A percentile compares a stretch with the other conserved stretches of the same genome.
These are phyloP conservation scores for Metarhizium humberi DNA, from an alignment of 2,329 filamentous ascomycete species.

Conservation along the genomic window DNA sequence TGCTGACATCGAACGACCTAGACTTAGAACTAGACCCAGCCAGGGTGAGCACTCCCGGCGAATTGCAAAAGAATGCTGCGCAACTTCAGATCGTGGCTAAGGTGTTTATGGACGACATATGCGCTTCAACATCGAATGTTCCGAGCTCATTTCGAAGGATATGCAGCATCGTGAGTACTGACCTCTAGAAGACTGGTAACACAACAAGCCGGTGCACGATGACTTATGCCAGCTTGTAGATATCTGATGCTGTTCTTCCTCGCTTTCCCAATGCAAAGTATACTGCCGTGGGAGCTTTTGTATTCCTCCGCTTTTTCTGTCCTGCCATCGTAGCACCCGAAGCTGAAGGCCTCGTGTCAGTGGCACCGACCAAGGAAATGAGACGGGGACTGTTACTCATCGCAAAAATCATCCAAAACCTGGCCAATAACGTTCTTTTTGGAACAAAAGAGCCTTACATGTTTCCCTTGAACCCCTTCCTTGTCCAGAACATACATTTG, in stretches of 20 bases:
- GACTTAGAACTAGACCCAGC: constrained; percentile 60
- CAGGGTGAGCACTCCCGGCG: constrained; percentile 49
- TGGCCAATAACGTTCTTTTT: constrained; percentile 64
- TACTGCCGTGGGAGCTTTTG: constrained; percentile 61
- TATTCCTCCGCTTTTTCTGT: constrained; percentile 64
- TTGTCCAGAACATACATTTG: constrained; percentile 58
- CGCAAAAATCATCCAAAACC: constrained; percentile 61
- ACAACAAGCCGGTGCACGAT: neutral
- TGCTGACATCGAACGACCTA: constrained; percentile 57
- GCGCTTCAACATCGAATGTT: constrained; percentile 50
- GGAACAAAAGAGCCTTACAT: constrained; percentile 65
- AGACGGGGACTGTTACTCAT: constrained; percentile 58
- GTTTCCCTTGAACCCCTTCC: constrained; percentile 60
- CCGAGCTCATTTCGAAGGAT: constrained; percentile 57
- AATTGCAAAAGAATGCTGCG: constrained; percentile 55
- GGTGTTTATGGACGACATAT: constrained; percentile 64
- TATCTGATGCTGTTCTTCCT: constrained; percentile 52
- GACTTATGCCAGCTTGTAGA: constrained; percentile 25
- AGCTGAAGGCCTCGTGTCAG: constrained; percentile 53
- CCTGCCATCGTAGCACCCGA: constrained; percentile 64
- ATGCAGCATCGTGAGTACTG: constrained; percentile 49
- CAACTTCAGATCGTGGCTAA: constrained; percentile 60
- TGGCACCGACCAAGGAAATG: constrained; percentile 58
- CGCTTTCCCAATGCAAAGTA: constrained; percentile 63
- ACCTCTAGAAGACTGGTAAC: neutral